A percentile compares a stretch with the other conserved stretches of the same genome.
Conservation (phyloP, 495 filamentous ascomycete species). For the Lentithecium fluviatile region DNA sequence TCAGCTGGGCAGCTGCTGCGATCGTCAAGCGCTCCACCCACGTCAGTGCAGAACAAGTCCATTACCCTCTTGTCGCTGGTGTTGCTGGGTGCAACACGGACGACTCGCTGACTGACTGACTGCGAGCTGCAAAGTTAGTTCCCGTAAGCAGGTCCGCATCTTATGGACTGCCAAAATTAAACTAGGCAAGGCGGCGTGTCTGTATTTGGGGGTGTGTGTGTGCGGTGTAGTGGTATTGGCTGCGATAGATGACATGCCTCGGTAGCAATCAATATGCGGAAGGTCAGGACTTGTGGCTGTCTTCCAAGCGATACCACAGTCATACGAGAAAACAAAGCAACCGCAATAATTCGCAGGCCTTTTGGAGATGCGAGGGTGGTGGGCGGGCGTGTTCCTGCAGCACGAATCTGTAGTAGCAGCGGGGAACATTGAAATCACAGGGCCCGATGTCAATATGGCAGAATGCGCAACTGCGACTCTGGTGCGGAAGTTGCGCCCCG, state of each 20-base stretch:
- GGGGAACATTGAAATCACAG: background rate
- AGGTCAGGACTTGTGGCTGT: background rate
- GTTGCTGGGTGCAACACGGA: too few species aligned
- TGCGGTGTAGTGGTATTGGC: background rate
- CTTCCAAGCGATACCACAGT: too few species aligned
- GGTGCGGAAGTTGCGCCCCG: background rate
- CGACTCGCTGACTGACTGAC: too few species aligned
- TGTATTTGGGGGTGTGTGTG: background rate
- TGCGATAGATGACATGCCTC: background rate
- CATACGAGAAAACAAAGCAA: background rate
- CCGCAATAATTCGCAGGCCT: background rate
- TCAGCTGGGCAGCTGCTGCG: too few species aligned
- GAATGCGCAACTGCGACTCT: background rate
- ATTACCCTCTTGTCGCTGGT: too few species aligned
- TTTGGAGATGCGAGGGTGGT: background rate
- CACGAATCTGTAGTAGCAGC: background rate
- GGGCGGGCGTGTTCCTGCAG: background rate
- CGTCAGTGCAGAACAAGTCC: too few species aligned
- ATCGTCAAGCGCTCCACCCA: too few species aligned
- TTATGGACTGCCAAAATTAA: constrained; percentile 16
- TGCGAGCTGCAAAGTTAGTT: too few species aligned
- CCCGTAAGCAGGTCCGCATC: too few species aligned
- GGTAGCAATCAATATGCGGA: background rate
- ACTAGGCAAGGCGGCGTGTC: background rate
- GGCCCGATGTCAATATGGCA: background rate